Evolutionary conservation across 129 eudicot genomes (phyloP).

Genomic region (Artemisia argyi): DNA sequence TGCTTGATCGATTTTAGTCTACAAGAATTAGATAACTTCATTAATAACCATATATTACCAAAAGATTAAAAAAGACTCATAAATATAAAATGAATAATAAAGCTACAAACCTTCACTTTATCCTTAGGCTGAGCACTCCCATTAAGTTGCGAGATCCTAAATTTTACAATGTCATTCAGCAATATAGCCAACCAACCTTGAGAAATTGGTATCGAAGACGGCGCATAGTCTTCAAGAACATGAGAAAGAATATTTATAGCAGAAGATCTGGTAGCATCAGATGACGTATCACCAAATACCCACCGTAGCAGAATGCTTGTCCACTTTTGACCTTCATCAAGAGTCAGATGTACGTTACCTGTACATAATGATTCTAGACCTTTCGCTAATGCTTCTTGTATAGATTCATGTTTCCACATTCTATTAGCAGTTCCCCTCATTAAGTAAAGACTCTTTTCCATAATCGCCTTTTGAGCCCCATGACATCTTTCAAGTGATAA

Average conservation of each 20-base stretch:
- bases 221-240: constrained; percentile 85
- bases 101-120: constrained; percentile 79
- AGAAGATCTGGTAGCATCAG: constrained; percentile 65
- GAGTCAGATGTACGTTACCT: constrained; percentile 66
- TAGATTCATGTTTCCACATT: constrained; percentile 58
- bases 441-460: constrained; percentile 77
- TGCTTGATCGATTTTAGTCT: constrained; percentile 87
- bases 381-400: constrained; percentile 86
- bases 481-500: constrained; percentile 79
- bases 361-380: constrained; percentile 73
- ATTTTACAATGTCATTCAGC: constrained; percentile 60
- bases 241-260: constrained; percentile 69
- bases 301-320: constrained; percentile 74
- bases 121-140: constrained; percentile 59
- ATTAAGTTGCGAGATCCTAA: constrained; percentile 47
- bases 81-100: neutral
- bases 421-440: constrained; percentile 85
- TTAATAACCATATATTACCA: constrained; percentile 8
- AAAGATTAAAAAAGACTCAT: neutral
- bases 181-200: constrained; percentile 94
- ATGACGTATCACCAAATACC: constrained; percentile 65
- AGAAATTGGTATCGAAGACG: constrained; percentile 83
- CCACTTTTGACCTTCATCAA: constrained; percentile 91
- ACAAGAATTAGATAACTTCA: constrained; percentile 35
- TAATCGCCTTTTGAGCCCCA: constrained; percentile 57